Base-by-base conservation (phyloP, 2,329 filamentous ascomycete genomes). In the Orbilia oligospora region DNA sequence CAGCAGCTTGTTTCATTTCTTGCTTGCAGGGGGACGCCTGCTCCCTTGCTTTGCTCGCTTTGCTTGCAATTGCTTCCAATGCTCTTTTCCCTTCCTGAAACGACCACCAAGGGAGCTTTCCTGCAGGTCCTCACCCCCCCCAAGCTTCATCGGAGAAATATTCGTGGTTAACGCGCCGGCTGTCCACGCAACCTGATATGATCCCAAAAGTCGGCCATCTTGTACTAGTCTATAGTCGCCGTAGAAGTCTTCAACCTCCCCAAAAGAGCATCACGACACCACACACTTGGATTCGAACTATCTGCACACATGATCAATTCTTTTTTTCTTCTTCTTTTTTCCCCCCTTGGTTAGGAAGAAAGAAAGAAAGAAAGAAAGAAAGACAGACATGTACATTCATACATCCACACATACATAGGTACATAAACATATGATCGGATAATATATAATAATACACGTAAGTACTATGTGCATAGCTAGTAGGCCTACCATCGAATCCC, bases 171-270 rank as follows among this genome's bases (percentile, higher is more conserved):
- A 72, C 48, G 63, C 69, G 53, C 69, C 69, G 58, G 20, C 33
- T 24, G 10, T 61, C 51, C 48, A 66, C 70, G 70, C 70, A 67
- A 30, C 51, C 65, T n/a, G n/a, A n/a, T n/a, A n/a, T 72, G 67
- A 67, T 66, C 56, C 46, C 33, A 33, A 44, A 16, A 41, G n/a
- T 38, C 33, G 18, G 16, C 55, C 20, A 61, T 61, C 30, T 44
- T 5, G 56, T 27, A 41, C 56, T 61, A 61, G 56, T 27, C 10
- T 30, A 30, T 30, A 30, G 56, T n/a, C 20, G 36, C 16, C 20
- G 36, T 58, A 18, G 16, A 22, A 16, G 20, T 44, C 36, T 61
- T 61, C 56, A 61, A 61, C 56, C 56, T 61, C 56, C 56, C 56
- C 36, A 27, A 61, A 61, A 44, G 36, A 44, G 36, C 36, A 61